Conservation (phyloP, 2,329 filamentous ascomycete genomes). For the Tolypocladium sp. region DNA sequence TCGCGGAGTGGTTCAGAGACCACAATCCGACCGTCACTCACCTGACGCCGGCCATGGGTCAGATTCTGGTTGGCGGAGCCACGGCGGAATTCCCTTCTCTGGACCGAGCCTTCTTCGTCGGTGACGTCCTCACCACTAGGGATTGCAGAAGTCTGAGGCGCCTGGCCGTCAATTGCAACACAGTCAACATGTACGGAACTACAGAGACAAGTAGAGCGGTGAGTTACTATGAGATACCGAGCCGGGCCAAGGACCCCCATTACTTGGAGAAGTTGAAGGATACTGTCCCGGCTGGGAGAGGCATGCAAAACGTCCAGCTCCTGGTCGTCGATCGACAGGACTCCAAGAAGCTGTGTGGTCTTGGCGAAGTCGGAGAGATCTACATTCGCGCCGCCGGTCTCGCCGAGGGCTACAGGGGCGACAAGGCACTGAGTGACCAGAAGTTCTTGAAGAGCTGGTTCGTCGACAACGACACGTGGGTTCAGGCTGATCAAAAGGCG, state of each 20-base stretch:
- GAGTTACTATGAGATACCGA: conserved; percentile 72
- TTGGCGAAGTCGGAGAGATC: conserved; percentile 80
- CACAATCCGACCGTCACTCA: conserved; percentile 72
- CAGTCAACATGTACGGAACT: conserved; percentile 82
- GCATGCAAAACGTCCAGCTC: conserved; percentile 84
- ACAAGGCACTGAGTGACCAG: conserved; percentile 48
- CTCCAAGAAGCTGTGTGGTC: conserved; percentile 58
- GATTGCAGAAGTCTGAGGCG: conserved; percentile 72
- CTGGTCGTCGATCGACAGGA: conserved; percentile 69
- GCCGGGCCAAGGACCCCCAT: conserved; percentile 49
- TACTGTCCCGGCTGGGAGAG: conserved; percentile 72
- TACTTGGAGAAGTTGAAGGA: conserved; percentile 43
- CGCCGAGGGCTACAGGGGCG: conserved; percentile 68
- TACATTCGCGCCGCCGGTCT: conserved; percentile 75
- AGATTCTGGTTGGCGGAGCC: conserved; percentile 83
- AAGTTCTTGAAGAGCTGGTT: conserved; percentile 89
- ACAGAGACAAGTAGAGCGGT: conserved; percentile 79
- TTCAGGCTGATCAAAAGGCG: conserved; percentile 49
- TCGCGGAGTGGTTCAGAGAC: conserved; percentile 81
- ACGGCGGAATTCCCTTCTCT: conserved; percentile 67
- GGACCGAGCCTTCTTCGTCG: conserved; percentile 81
- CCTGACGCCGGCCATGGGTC: conserved; percentile 92
- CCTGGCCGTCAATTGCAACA: conserved; percentile 64
- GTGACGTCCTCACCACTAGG: conserved; percentile 76
- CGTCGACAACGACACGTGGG: conserved; percentile 62